Base-by-base conservation (phyloP, 1,139 yeast species). In the Diutina pseudorugosa region DNA sequence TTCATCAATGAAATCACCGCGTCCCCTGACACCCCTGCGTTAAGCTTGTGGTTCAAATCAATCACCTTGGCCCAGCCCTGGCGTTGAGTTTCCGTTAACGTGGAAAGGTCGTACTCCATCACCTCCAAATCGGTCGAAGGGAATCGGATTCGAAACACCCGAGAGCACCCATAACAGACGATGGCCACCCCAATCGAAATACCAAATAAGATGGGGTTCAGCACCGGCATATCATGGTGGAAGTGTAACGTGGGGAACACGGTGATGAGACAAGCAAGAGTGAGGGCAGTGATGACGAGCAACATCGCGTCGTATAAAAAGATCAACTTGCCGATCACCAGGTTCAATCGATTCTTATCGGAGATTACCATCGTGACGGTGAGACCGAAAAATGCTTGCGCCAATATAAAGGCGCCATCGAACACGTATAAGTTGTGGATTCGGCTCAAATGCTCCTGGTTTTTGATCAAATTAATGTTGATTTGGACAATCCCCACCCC, bases 11-110 rank as follows among this genome's bases (percentile, higher is more conserved):
- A 64, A 5, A 72, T 55, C 2, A 71, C 74, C 43, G 67, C 62
- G 18, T 61, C 65, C 4, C 77, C 77, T 4, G 71, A 64, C 0
- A 72, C 61, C 1, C 75, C 76, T 1, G 74, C 67, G 54, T 62
- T 66, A 50, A 57, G 57, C 48, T 57, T 62, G 42, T 63, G 60
- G 54, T 70, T 69, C 36, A 60, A 59, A 51, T 70, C 70, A 41
- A 72, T 72, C 21, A 72, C 61, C 47, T 61, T 60, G 7, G 74
- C 69, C 64, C 69, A 72, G 2, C 73, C 75, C 12, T 61, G 59
- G 47, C 67, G 61, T 56, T 72, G 73, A 19, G 62, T 61, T 14
- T 56, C 57, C 11, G 65, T 62, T 41, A 71, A 59, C 16, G 55
- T 51, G 8, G 56, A 51, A 20, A 72, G 59, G 56, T 72, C 70